Evolutionary conservation across 257 asterid genomes (phyloP), one percentile per base, ranked within the genome.

Genomic region (Plantago elongata): DNA sequence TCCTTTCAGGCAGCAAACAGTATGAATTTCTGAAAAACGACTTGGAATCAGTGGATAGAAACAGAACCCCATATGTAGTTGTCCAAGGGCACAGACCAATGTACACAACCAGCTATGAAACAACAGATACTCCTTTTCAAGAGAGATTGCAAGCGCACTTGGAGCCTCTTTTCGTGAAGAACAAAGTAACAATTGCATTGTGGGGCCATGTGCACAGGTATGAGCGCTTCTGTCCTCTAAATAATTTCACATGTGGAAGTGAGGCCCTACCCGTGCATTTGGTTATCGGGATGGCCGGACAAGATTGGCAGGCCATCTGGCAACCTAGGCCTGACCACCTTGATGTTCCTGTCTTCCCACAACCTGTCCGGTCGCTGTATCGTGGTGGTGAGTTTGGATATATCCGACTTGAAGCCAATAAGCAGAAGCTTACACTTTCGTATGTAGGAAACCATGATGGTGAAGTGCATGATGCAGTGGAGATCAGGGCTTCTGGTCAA

Each of bases 261-360:
- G 51, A 75, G 76, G 79, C 79, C 1, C 78, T 71, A 63, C 94
- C 93, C 0, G 89, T 92, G 56, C 98, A 89, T 29, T 43, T 83
- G 73, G 97, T 92, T 79, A 92, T 88, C 43, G 98, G 98, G 55
- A 92, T 92, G 97, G 95, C 81, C 0, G 97, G 95, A 13, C 98
- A 92, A 70, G 98, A 88, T 62, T 91, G 94, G 94, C 98, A 91
- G 54, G 90, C 95, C 9, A 81, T 77, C 15, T 91, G 98, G 98
- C 76, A 81, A 57, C 96, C 96, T 1, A 78, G 98, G 71, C 61
- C 69, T 0, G 76, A 78, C 61, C 96, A 88, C 72, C 85, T 69
- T 2, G 57, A 61, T 0, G 81, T 63, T 34, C 98, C 96, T 9
- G 57, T 91, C 51, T 91, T 73, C 51, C 98, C 98, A 3, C 98